These are phyloP conservation scores for Yamadazyma phyllophila DNA, from an alignment of 805 yeast genomes.

Conservation along the genomic window DNA sequence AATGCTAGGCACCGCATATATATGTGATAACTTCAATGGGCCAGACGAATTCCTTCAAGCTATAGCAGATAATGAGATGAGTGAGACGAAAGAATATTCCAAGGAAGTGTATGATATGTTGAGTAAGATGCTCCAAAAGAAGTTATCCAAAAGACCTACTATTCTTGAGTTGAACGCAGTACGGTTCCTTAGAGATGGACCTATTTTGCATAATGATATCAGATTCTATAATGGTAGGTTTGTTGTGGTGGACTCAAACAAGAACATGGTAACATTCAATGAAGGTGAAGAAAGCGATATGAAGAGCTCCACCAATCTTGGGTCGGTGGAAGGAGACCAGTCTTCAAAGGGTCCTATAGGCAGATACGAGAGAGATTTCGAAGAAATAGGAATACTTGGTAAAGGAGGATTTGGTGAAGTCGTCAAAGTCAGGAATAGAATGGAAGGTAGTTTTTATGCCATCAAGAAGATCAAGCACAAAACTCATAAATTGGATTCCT, in stretches of 20 bases:
- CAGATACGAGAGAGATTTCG: conserved; percentile 89
- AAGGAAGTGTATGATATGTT: conserved; percentile 66
- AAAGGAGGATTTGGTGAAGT: conserved; percentile 98
- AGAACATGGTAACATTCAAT: background rate
- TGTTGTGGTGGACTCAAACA: background rate
- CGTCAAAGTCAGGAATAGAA: conserved; percentile 89
- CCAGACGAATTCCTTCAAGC: conserved; percentile 37
- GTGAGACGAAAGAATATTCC: conserved; percentile 65
- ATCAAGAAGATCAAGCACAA: conserved; percentile 86
- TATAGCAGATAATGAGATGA: conserved; percentile 32
- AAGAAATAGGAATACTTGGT: conserved; percentile 88
- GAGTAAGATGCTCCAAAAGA: conserved; percentile 58
- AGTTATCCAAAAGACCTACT: conserved; percentile 70
- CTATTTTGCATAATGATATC: conserved; percentile 23
- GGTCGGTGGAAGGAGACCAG: background rate
- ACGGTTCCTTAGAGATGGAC: conserved; percentile 74
- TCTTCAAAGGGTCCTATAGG: conserved; percentile 37
- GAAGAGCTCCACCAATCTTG: background rate
- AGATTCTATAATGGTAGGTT: conserved; percentile 13
- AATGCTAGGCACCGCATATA: conserved; percentile 50
- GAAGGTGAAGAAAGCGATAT: conserved; percentile 4
- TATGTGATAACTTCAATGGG: conserved; percentile 46
- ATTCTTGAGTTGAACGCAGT: conserved; percentile 84
- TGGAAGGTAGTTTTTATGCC: conserved; percentile 95
- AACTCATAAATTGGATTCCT: conserved; percentile 72